Evolutionary conservation across 2,329 filamentous ascomycete species (phyloP), one percentile per base, ranked within the genome.

Genomic region (Epichloe elymi): DNA sequence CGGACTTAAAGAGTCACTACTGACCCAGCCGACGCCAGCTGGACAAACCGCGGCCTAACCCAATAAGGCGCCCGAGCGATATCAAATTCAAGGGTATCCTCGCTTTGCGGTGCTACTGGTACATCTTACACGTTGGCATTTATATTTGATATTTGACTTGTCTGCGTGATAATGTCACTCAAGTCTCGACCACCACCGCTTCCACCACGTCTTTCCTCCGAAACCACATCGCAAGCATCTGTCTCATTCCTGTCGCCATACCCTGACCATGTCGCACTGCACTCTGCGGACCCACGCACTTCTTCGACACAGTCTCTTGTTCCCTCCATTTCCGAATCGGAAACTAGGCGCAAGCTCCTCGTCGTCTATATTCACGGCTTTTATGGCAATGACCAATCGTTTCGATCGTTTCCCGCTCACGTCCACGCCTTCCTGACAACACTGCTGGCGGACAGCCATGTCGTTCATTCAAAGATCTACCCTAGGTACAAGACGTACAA

Each of bases 351-450:
- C 54, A 79, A 73, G 26, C 72, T 96, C 23, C 74, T 96, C 1
- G 64, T 95, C 20, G 72, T 95, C 49, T 95, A 89, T 63, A 82
- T 95, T 51, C 90, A 95, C 70, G 89, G 90, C 54, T 95, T 94
- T 68, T 85, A 93, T 75, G 89, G 90, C 48, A 85, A 87, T 53
- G 86, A 93, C 65, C 85, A 85, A 35, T 94, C 86, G 52, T 96
- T 96, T 63, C 79, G 83, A 55, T 87, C 85, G 43, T 95, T 96
- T 59, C 90, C 90, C 0, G 86, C 86, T 7, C 88, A 95, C 68
- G 79, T 95, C 4, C 90, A 96, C 65, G 79, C 82, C 58, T 74
- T 86, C 37, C 72, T 94, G 39, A 80, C 80, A 12, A 72, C 79
- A 8, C 73, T 82, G 0, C 69, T 95, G 12, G 71, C 73, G 20